Conservation (phyloP, 2,329 filamentous ascomycete species). For the Fusarium sororula region DNA sequence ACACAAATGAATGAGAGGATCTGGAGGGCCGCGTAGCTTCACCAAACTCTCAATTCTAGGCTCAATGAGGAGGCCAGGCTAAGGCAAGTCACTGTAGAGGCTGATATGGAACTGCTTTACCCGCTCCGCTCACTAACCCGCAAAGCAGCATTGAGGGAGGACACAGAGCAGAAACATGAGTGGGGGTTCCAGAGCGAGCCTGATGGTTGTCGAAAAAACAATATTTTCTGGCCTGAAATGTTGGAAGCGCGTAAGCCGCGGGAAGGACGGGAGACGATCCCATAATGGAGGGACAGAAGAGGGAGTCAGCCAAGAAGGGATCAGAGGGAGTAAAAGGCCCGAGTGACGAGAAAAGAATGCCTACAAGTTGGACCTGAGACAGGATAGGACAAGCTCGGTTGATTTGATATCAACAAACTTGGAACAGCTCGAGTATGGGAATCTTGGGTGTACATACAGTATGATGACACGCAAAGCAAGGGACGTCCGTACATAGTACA, state of each 20-base stretch:
- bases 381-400: constrained; percentile 4
- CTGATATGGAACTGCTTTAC: constrained; percentile 19
- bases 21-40: not conserved
- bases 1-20: not conserved
- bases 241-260: constrained; percentile 36
- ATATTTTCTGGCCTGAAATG: not conserved
- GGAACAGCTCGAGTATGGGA: constrained; percentile 8
- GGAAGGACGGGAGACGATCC: constrained; percentile 5
- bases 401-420: constrained; percentile 28
- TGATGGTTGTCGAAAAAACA: not conserved
- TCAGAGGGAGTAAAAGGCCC: constrained; percentile 14
- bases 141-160: not conserved
- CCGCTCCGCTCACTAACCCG: constrained; percentile 9
- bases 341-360: constrained; percentile 10
- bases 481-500: not conserved
- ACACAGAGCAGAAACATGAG: not conserved
- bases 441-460: not conserved
- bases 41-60: not conserved
- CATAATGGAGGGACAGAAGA: constrained; percentile 11
- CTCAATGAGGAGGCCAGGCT: not conserved
- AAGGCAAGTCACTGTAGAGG: constrained; percentile 4
- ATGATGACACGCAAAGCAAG: not conserved
- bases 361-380: constrained; percentile 9
- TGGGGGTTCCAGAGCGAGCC: constrained; percentile 2
- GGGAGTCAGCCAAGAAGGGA: constrained; percentile 2